Base-by-base conservation (phyloP, 768 basidiomycete genomes). In the Tephrocybe sp. region DNA sequence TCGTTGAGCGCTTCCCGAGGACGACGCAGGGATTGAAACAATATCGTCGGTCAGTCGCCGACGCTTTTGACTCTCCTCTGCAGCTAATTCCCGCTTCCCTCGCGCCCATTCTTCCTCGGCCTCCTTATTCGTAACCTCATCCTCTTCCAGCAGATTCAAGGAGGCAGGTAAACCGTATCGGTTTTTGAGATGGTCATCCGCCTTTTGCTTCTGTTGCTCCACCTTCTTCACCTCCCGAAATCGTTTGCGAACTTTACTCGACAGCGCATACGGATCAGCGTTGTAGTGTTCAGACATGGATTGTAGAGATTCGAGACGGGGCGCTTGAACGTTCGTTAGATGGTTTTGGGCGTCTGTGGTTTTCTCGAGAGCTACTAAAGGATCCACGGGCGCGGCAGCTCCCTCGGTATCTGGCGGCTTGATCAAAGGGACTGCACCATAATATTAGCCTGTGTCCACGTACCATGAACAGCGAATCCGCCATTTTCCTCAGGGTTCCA, bases 401-500 rank as follows among this genome's bases (percentile, higher is more conserved):
- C 74, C 76, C 45, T 92, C 85, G 16, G 89, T 87, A 58, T 94
- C 90, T 83, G 71, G 31, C 30, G 31, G 44, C 6, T 12, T 11
- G 4, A 22, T 52, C 19, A 49, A 32, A 44, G 15, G 37, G n/a
- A n/a, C 28, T 9, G 27, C 18, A 8, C 11, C 22, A 5, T 27
- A 32, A 11, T 36, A 4, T 30, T 12, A 0, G 46, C 34, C 12
- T n/a, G 19, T 52, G 36, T 18, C 18, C 32, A 60, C 74, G 55
- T 68, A 86, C 94, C 92, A 60, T 94, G 88, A 18, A 92, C 75
- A 35, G 92, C 92, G 59, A 80, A 97, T 0, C 94, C 94, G 5
- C 96, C 96, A 51, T 96, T 91, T 68, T 97, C 94, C 64, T 88
- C 93, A 1, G 96, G 95, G 64, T 98, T 77, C 97, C 97, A 98